Conservation (phyloP, 257 asterid genomes). For the Solanum medicagineum region DNA sequence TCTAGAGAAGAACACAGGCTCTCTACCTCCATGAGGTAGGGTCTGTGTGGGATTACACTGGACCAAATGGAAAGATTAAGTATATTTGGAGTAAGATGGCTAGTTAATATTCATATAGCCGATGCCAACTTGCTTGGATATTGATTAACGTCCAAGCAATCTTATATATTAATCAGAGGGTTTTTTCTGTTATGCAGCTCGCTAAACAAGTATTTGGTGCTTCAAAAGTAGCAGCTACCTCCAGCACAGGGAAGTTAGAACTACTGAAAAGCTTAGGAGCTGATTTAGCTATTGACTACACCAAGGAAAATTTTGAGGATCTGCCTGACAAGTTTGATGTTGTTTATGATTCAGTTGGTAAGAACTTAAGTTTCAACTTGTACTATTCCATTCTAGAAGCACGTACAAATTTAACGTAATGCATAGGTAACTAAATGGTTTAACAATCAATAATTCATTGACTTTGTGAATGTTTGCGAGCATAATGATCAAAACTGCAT, state of each 20-base stretch:
- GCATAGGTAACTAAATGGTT: neutral
- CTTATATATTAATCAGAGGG: too few species aligned
- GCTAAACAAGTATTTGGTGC: conserved; percentile 90
- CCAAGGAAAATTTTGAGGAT: conserved; percentile 65
- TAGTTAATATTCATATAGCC: too few species aligned
- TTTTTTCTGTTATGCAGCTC: conserved; percentile 28
- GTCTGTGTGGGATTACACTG: too few species aligned
- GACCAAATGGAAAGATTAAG: too few species aligned
- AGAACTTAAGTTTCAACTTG: conserved; percentile 2
- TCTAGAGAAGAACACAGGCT: neutral
- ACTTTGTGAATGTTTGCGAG: neutral
- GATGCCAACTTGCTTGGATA: too few species aligned
- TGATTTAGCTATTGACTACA: conserved; percentile 81
- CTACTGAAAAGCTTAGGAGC: conserved; percentile 67
- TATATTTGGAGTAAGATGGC: too few species aligned
- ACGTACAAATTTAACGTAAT: neutral
- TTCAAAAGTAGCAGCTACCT: conserved; percentile 73
- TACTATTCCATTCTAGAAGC: neutral
- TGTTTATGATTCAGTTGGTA: conserved; percentile 83
- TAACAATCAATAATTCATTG: neutral
- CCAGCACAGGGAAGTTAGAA: conserved; percentile 62
- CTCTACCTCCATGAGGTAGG: too few species aligned
- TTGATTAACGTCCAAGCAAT: too few species aligned
- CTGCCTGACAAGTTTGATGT: conserved; percentile 64
- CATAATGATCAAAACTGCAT: neutral